Evolutionary conservation across 805 yeast genomes (phyloP).

Genomic region (Metschnikowia kofuensis): DNA sequence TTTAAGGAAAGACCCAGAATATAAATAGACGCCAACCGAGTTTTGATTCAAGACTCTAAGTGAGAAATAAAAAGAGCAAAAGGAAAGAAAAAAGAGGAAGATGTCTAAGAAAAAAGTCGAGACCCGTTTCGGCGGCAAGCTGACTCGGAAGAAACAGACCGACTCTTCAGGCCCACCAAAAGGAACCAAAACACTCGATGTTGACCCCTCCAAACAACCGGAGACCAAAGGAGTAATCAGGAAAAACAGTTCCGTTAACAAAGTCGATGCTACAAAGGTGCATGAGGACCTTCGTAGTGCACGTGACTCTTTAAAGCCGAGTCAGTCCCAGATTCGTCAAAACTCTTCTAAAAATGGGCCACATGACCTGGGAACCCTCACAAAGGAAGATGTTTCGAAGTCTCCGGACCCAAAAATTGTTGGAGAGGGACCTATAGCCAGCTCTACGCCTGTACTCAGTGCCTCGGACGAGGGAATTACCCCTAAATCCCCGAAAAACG

Average conservation of each 20-base stretch:
- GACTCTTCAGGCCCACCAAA: neutral
- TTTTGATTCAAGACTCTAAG: no score
- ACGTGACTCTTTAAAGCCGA: no score
- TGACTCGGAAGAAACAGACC: neutral
- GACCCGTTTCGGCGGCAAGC: neutral
- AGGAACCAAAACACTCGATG: neutral
- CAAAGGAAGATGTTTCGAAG: neutral
- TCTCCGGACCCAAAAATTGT: neutral
- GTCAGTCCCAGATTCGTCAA: neutral
- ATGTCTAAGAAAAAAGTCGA: neutral
- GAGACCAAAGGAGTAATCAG: no score
- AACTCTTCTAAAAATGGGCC: neutral
- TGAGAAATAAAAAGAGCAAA: neutral
- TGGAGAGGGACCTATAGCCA: neutral
- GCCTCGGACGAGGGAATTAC: neutral
- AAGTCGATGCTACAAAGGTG: no score
- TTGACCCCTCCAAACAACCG: neutral
- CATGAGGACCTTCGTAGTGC: no score
- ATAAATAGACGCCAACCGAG: no score
- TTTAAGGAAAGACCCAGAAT: no score
- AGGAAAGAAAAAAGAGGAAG: neutral
- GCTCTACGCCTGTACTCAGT: constrained; percentile 1
- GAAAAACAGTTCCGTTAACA: no score
- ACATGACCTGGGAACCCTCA: neutral
- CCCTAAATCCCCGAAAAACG: neutral